Evolutionary conservation across 2,329 filamentous ascomycete genomes (phyloP).

Genomic region (Lecanosticta acicola): DNA sequence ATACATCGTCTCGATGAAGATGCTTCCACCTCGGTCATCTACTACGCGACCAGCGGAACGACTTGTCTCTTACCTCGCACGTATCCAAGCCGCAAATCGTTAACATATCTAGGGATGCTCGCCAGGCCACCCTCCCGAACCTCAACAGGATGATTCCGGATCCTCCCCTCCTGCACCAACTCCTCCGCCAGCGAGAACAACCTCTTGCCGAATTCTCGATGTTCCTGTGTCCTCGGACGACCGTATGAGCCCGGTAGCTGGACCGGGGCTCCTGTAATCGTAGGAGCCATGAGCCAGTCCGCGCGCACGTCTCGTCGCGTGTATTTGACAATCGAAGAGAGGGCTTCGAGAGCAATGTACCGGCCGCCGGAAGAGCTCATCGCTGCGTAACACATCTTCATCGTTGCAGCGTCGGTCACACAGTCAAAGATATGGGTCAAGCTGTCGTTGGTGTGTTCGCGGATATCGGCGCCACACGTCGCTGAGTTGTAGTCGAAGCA

Average conservation of each 20-base stretch:
- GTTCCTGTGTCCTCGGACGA: background rate
- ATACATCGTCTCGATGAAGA: too few species aligned
- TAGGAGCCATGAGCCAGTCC: conserved; percentile 29
- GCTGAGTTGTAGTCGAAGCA: conserved; percentile 43
- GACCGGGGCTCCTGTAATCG: conserved; percentile 24
- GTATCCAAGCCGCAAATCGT: background rate
- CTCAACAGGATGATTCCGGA: background rate
- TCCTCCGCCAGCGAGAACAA: background rate
- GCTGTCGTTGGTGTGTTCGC: conserved; percentile 34
- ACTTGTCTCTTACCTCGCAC: conserved; percentile 1
- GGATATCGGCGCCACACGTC: conserved; percentile 32
- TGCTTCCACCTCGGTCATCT: background rate
- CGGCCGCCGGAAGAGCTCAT: conserved; percentile 37
- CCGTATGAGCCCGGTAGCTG: conserved; percentile 3
- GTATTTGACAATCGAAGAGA: conserved; percentile 17
- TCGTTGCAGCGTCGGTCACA: conserved; percentile 34
- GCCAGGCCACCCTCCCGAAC: background rate
- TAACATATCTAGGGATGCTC: background rate
- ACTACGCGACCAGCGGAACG: background rate
- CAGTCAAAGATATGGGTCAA: conserved; percentile 43
- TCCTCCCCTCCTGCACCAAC: background rate
- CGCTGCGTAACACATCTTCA: conserved; percentile 36
- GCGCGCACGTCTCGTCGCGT: conserved; percentile 21
- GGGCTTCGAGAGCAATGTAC: conserved; percentile 37
- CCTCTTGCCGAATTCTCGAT: conserved; percentile 1